These are phyloP conservation scores for Blastomyces silverae DNA, from an alignment of 2,329 filamentous ascomycete genomes.

Conservation along the genomic window DNA sequence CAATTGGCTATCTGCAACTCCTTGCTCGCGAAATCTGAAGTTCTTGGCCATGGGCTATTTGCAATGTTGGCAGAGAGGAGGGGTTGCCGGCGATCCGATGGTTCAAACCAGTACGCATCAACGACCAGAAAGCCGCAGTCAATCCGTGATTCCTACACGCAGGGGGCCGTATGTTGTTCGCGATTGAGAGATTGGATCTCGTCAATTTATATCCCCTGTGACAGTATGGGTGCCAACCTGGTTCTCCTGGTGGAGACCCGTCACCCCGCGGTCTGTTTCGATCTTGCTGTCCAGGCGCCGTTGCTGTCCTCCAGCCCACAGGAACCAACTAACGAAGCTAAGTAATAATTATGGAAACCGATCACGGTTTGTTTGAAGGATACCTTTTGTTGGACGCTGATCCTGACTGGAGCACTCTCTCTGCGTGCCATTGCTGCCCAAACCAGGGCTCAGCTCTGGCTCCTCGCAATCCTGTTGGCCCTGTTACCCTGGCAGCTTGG, in stretches of 20 bases:
- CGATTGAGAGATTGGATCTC: conserved; percentile 2
- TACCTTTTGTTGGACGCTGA: conserved; percentile 19
- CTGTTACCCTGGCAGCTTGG: conserved; percentile 8
- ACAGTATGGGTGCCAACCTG: background rate
- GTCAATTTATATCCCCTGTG: background rate
- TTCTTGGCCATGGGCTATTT: background rate
- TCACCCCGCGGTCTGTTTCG: background rate
- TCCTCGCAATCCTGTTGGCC: conserved; percentile 16
- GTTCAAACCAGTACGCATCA: background rate
- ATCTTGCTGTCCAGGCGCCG: background rate
- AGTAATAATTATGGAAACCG: background rate
- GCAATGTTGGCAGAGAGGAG: background rate
- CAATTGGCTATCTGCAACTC: conserved; percentile 1
- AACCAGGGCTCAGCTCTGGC: conserved; percentile 9
- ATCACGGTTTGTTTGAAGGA: background rate
- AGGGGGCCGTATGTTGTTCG: background rate
- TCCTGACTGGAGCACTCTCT: conserved; percentile 6
- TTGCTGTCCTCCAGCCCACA: background rate
- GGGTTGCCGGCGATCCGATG: background rate
- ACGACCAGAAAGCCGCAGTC: background rate
- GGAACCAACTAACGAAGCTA: background rate
- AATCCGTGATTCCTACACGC: background rate
- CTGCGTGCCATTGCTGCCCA: conserved; percentile 16
- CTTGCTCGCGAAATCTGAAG: background rate
- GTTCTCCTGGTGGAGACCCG: background rate